Percentiles rank a stretch among this genome's conserved stretches.
Evolutionary conservation across 2,329 filamentous ascomycete species (phyloP).

Genomic region (Talaromyces atroroseus): DNA sequence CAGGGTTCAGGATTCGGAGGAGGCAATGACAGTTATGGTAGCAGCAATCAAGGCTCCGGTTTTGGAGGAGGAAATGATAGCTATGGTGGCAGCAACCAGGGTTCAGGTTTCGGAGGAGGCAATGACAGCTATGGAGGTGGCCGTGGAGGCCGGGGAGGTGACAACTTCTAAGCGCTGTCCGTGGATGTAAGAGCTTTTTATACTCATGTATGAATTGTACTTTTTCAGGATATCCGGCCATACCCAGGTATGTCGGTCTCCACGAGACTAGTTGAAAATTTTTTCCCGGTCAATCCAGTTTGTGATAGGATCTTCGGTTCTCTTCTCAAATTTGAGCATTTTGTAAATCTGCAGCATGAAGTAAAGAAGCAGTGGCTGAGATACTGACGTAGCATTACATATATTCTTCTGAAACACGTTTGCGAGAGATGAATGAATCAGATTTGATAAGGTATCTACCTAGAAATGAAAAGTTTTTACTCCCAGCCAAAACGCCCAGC

Average conservation of each 20-base stretch:
- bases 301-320: background rate
- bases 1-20: background rate
- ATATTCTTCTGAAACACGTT: background rate
- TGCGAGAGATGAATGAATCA: background rate
- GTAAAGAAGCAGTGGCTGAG: background rate
- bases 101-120: background rate
- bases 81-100: no score
- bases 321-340: background rate
- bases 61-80: background rate
- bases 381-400: background rate
- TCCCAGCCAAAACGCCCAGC: slow-evolving; percentile 4
- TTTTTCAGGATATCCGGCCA: background rate
- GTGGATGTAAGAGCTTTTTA: background rate
- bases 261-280: background rate
- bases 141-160: background rate
- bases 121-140: background rate
- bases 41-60: background rate
- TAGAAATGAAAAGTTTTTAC: slow-evolving; percentile 6
- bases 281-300: background rate
- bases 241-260: background rate
- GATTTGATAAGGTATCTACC: slow-evolving; percentile 9
- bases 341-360: background rate
- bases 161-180: background rate
- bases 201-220: background rate
- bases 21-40: background rate